Conservation (phyloP, 2,329 filamentous ascomycete genomes). For the Aspergillus sp. region DNA sequence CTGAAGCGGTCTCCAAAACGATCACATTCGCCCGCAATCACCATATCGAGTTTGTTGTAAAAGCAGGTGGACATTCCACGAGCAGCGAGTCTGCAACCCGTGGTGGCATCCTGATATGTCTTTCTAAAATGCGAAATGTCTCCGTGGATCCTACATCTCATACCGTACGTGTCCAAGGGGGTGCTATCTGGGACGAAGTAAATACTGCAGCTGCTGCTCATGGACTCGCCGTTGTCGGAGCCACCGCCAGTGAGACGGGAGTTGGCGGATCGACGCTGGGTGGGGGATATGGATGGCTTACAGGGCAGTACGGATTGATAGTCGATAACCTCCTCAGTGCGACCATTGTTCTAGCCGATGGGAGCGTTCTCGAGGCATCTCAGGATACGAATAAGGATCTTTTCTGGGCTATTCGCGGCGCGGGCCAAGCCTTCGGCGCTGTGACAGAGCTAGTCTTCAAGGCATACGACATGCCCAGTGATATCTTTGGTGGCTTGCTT, state of each 20-base stretch:
- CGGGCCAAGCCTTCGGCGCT: background rate
- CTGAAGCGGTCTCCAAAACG: too few species aligned
- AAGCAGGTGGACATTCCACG: background rate
- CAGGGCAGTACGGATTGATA: background rate
- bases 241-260: background rate
- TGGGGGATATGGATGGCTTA: background rate
- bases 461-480: background rate
- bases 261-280: background rate
- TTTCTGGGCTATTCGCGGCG: background rate
- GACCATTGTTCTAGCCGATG: background rate
- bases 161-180: background rate
- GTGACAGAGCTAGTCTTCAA: background rate
- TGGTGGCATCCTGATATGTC: background rate
- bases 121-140: background rate
- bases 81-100: background rate
- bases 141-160: rapidly evolving
- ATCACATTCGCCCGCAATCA: too few species aligned
- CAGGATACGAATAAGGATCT: background rate
- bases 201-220: background rate
- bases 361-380: background rate
- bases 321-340: background rate
- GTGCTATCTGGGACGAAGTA: background rate
- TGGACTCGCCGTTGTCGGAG: background rate
- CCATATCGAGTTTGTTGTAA: too few species aligned
- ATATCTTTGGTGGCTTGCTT: background rate